phyloP scores from a whole-genome alignment of 208 protist genomes.

The Phytomonas francai region DNA sequence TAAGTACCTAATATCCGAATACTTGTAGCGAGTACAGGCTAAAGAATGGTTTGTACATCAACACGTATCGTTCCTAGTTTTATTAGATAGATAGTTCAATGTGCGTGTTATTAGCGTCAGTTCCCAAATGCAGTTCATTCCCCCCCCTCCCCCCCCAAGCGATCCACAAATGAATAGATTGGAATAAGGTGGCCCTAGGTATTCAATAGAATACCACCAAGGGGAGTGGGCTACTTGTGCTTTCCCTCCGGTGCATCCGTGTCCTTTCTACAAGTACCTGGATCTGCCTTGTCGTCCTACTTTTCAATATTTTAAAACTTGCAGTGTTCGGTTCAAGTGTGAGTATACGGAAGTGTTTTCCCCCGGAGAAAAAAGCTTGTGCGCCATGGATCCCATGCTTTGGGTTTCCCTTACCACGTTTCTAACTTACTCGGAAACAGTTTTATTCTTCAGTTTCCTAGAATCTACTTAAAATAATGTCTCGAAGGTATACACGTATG shows the following conservation, averaged over 20 bases:
- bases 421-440: background rate
- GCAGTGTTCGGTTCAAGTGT: background rate
- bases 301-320: background rate
- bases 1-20: constrained; percentile 19
- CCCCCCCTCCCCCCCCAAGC: too few species aligned
- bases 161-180: too few species aligned
- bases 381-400: background rate
- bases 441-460: background rate
- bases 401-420: background rate
- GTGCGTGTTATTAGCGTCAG: too few species aligned
- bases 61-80: background rate
- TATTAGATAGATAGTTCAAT: too few species aligned
- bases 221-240: background rate
- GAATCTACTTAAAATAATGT: background rate
- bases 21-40: constrained; percentile 20
- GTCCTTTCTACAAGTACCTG: background rate
- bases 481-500: background rate
- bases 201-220: too few species aligned
- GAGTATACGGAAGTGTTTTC: background rate
- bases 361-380: background rate
- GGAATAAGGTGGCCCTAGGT: too few species aligned
- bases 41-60: background rate
- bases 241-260: background rate
- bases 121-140: too few species aligned
- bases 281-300: background rate